Percentiles rank a stretch among this genome's conserved stretches.
Conservation (phyloP, 2,329 filamentous ascomycete genomes). For the Chalara sp. region DNA sequence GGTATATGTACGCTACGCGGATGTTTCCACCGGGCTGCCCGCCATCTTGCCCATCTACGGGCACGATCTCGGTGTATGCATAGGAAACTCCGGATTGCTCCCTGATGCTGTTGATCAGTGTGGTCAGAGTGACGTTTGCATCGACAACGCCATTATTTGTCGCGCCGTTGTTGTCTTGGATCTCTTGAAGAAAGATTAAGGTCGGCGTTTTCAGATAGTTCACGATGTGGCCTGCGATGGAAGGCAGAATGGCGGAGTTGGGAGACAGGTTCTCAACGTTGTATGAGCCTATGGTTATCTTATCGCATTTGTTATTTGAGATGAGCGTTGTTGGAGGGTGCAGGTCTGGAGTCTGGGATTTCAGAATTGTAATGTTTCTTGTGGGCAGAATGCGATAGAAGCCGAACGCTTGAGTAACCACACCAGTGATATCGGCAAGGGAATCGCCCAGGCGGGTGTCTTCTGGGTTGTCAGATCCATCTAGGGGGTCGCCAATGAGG, state of each 20-base stretch:
- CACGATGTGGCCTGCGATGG: constrained; percentile 58
- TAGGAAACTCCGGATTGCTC: constrained; percentile 46
- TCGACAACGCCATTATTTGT: constrained; percentile 51
- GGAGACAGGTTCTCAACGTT: constrained; percentile 65
- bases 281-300: constrained; percentile 59
- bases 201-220: constrained; percentile 56
- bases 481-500: constrained; percentile 56
- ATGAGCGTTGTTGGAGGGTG: constrained; percentile 45
- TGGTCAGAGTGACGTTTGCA: constrained; percentile 52
- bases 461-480: constrained; percentile 53
- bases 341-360: constrained; percentile 32
- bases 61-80: constrained; percentile 51
- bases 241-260: constrained; percentile 45
- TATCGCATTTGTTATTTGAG: constrained; percentile 49
- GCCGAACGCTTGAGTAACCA: constrained; percentile 58
- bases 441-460: constrained; percentile 58
- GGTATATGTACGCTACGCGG: constrained; percentile 64
- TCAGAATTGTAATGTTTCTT: not conserved
- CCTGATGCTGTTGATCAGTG: constrained; percentile 46
- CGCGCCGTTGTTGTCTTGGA: constrained; percentile 60
- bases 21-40: constrained; percentile 67
- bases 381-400: constrained; percentile 54
- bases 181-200: constrained; percentile 62
- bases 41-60: constrained; percentile 54
- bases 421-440: constrained; percentile 60